These are phyloP conservation scores for Metschnikowia koreensis DNA, from an alignment of 805 yeast genomes.

Conservation along the genomic window DNA sequence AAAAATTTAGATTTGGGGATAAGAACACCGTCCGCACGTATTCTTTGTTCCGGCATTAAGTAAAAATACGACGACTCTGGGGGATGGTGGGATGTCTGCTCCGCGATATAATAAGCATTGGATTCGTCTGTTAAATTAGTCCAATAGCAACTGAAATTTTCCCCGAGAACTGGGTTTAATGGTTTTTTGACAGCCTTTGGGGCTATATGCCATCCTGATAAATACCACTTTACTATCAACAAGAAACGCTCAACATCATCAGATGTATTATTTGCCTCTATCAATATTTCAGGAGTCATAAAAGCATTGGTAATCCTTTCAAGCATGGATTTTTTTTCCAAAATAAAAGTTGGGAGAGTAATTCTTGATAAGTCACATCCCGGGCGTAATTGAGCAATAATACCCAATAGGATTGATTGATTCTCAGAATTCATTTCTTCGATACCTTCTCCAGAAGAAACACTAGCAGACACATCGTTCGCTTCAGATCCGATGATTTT, in stretches of 20 bases:
- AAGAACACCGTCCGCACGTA: conserved; percentile 85
- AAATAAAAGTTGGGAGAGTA: conserved; percentile 90
- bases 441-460: too few species aligned
- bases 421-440: too few species aligned
- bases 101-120: conserved; percentile 81
- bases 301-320: conserved; percentile 91
- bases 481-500: too few species aligned
- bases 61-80: conserved; percentile 94
- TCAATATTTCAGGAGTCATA: conserved; percentile 71
- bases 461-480: too few species aligned
- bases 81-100: conserved; percentile 98
- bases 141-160: conserved; percentile 90
- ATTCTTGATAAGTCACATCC: conserved; percentile 89
- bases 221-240: conserved; percentile 79
- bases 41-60: conserved; percentile 72
- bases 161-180: conserved; percentile 91
- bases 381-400: conserved; percentile 87
- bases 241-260: conserved; percentile 71
- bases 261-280: conserved; percentile 59
- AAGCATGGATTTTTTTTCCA: conserved; percentile 93
- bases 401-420: conserved; percentile 80
- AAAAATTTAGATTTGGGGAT: conserved; percentile 85
- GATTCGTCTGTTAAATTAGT: conserved; percentile 66
- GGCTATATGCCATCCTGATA: conserved; percentile 96
- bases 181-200: conserved; percentile 99